Conservation (phyloP, 331 rosid genomes). For the Quercus lobata region DNA sequence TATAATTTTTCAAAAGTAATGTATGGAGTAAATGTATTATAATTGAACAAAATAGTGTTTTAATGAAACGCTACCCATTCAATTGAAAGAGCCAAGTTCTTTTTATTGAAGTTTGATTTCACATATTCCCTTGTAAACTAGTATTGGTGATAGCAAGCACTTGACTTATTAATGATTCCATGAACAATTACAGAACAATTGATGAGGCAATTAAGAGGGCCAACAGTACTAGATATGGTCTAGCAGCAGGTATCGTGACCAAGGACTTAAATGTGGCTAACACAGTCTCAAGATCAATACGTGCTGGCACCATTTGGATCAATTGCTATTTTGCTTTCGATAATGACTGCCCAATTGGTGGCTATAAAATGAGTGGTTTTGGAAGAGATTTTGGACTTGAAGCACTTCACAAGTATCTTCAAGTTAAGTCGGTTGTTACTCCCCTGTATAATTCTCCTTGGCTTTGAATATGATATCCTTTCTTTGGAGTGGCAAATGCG, state of each 20-base stretch:
- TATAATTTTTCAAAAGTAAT: too few species aligned
- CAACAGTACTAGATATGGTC: conserved; percentile 63
- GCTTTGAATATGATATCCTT: conserved; percentile 43
- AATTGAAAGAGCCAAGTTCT: neutral
- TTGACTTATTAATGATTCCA: neutral
- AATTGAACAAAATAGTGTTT: neutral
- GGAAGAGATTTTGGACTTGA: conserved; percentile 71
- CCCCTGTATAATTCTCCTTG: conserved; percentile 82
- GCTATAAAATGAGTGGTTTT: conserved; percentile 77
- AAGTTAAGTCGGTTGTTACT: conserved; percentile 65
- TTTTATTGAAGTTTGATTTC: too few species aligned
- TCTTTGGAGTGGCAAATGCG: neutral
- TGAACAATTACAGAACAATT: conserved; percentile 43
- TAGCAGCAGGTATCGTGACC: conserved; percentile 85
- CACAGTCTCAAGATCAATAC: conserved; percentile 83
- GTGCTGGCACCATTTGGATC: conserved; percentile 76
- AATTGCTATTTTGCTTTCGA: conserved; percentile 72
- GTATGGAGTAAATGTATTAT: neutral
- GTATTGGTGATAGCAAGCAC: too few species aligned
- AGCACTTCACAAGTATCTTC: conserved; percentile 53
- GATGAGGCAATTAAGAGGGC: conserved; percentile 74
- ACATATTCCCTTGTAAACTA: too few species aligned
- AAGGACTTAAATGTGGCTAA: conserved; percentile 64
- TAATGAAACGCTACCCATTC: neutral
- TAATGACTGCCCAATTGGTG: conserved; percentile 65